Conservation (phyloP, 2,329 filamentous ascomycete species). For the Tympanopsis confertula region DNA sequence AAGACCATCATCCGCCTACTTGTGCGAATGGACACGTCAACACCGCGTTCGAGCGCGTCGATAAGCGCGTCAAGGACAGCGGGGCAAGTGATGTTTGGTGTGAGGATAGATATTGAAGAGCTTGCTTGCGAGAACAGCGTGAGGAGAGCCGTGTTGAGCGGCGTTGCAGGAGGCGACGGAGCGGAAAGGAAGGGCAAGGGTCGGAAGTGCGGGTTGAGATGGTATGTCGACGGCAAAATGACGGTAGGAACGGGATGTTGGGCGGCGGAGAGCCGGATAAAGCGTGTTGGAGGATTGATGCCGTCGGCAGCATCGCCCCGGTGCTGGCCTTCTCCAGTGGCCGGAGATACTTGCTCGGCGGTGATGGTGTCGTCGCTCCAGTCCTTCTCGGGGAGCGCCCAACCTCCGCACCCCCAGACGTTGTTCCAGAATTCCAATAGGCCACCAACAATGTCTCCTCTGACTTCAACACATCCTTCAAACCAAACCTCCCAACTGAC, state of each 20-base stretch:
- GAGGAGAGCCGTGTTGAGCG: constrained; percentile 55
- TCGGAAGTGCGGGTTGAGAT: constrained; percentile 52
- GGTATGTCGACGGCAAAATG: constrained; percentile 65
- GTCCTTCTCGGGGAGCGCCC: constrained; percentile 4
- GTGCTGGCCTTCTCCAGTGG: constrained; percentile 1
- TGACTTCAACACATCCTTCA: constrained; percentile 61
- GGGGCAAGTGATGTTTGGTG: constrained; percentile 64
- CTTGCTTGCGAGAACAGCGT: constrained; percentile 46
- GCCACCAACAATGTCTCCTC: constrained; percentile 46
- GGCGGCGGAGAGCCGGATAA: constrained; percentile 4
- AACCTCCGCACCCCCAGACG: constrained; percentile 47
- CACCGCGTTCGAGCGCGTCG: constrained; percentile 48
- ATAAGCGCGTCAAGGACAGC: constrained; percentile 52
- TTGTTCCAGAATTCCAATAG: constrained; percentile 54
- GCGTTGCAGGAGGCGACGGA: constrained; percentile 44
- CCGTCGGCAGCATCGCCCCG: constrained; percentile 5
- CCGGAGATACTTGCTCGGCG: not conserved
- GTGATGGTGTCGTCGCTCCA: constrained; percentile 1
- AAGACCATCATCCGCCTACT: constrained; percentile 61
- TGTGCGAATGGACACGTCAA: constrained; percentile 58
- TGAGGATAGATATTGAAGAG: constrained; percentile 55
- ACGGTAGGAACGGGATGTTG: constrained; percentile 34
- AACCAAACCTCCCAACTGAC: constrained; percentile 84
- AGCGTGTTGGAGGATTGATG: constrained; percentile 2
- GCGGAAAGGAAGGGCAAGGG: constrained; percentile 41